Base-by-base conservation (phyloP, 179 eudicot genomes). In the Beta lomatogona region DNA sequence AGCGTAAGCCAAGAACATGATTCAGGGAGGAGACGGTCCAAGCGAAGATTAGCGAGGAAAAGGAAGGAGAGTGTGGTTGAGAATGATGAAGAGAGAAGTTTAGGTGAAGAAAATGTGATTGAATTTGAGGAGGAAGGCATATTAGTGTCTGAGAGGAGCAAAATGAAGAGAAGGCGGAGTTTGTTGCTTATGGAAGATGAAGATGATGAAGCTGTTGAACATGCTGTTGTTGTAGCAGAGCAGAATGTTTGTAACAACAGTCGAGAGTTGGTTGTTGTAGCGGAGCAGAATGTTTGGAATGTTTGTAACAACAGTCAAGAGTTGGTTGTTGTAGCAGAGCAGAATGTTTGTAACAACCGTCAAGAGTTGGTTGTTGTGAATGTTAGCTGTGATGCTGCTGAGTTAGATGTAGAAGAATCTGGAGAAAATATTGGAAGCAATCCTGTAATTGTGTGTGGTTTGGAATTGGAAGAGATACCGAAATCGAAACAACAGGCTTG, bases 381-480 rank as follows among this genome's bases (percentile, higher is more conserved):
- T 36, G 41, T 36, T 36, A 36, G 41, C 41, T 36, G 41, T 36
- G 41, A 36, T 36, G 41, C 41, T 36, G 41, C 41, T 36, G 41
- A 36, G 41, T 36, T 36, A 36, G 41, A 36, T 36, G 41, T 36
- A 36, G 41, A 0, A 36, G 41, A 36, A 36, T 36, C 21, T 4
- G 36, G 10, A 76, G 61, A 61, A 68, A 78, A 68, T 25, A 48
- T 10, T 68, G 57, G 55, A 71, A 18, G 12, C 50, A 66, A 63
- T 45, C 73, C 83, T 19, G 28, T 57, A n/a, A 65, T 84, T 72
- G 75, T 84, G 50, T 84, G 83, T 60, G 81, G 69, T 76, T 77
- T 84, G 86, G 41, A 36, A 36, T 36, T 2, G 41, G 14, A 68
- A 53, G 52, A 4, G 72, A 8, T 6, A 21, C 36, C 60, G 44